These are phyloP conservation scores for Begonia fuchsioides DNA, from an alignment of 306 rosid species.

Conservation along the genomic window DNA sequence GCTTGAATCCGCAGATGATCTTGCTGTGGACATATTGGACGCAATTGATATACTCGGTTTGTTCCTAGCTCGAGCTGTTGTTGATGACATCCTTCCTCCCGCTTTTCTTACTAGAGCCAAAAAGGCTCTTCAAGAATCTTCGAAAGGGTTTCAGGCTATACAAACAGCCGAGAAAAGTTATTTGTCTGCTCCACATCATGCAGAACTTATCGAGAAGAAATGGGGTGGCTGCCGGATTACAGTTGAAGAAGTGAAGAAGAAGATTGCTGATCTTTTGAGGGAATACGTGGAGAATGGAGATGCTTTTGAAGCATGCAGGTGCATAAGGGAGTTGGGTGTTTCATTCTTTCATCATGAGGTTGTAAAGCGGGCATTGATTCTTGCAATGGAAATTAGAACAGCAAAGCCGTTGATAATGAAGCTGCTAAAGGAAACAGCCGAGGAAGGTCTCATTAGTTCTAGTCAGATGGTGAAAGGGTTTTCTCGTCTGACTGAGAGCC, in stretches of 20 bases:
- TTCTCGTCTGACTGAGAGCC: constrained; percentile 36
- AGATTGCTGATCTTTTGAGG: constrained; percentile 23
- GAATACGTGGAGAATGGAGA: background rate
- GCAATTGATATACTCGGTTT: constrained; percentile 88
- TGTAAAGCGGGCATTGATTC: constrained; percentile 62
- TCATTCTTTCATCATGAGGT: constrained; percentile 71
- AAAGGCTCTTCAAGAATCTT: constrained; percentile 76
- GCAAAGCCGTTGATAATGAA: constrained; percentile 38
- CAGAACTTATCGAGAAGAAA: constrained; percentile 81
- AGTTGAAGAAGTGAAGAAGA: constrained; percentile 89
- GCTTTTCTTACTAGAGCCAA: constrained; percentile 76
- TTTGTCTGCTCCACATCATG: constrained; percentile 99
- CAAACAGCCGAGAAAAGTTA: constrained; percentile 87
- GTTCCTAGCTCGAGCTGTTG: constrained; percentile 96
- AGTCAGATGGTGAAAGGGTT: constrained; percentile 63
- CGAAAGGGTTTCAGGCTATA: constrained; percentile 75
- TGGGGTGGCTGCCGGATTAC: constrained; percentile 53
- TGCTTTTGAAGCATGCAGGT: constrained; percentile 39
- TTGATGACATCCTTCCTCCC: constrained; percentile 93
- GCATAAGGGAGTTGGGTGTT: constrained; percentile 63
- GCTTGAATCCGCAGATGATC: constrained; percentile 94
- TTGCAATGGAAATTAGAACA: constrained; percentile 73
- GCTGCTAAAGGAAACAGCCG: constrained; percentile 47
- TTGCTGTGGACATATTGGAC: constrained; percentile 84
- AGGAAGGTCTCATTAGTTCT: constrained; percentile 55